Base-by-base conservation (phyloP, 805 yeast genomes). In the Maudiozyma saulgeensis region DNA sequence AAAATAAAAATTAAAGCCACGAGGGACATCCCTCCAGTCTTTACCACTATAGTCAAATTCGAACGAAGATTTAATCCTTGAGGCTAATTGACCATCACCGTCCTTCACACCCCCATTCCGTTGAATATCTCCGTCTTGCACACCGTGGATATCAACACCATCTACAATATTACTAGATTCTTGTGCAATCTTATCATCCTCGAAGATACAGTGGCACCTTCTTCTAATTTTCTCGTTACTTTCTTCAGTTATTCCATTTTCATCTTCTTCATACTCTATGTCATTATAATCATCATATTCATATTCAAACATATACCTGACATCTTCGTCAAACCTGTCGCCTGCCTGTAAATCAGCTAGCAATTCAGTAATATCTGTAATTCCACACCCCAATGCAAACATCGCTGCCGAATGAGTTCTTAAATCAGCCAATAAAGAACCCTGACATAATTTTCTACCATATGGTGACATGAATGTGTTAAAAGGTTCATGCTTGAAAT, bases 11-110 rank as follows among this genome's bases (percentile, higher is more conserved):
- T 84, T 84, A 1, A 69, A 69, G 2, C 79, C 86, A 45, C 88
- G 67, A 2, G 86, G 84, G 12, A 81, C 70, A 62, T 82, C 89
- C 56, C 88, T 68, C 87, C 89, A 82, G 64, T 84, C 89, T 35
- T 78, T 69, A 0, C 87, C 87, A 43, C 71, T 61, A 26, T 77
- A 74, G 60, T 81, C 87, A 60, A 78, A 76, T 45, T 77, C 80
- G 38, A 77, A 66, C 1, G 67, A 60, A 2, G 57, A 53, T 9
- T 58, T 51, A 3, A 72, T 61, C 52, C 77, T 58, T 1, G 68
- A 64, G 1, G 76, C 74, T n/a, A 52, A 31, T 21, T 44, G 50
- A 19, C 19, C 41, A 16, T 32, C 40, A 13, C 37, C 16, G 11
- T 11, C 7, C 11, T 46, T 35, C 15, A 3, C 34, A 28, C 15